Base-by-base conservation (phyloP, 2,329 filamentous ascomycete genomes). In the Sporothrix sp. region DNA sequence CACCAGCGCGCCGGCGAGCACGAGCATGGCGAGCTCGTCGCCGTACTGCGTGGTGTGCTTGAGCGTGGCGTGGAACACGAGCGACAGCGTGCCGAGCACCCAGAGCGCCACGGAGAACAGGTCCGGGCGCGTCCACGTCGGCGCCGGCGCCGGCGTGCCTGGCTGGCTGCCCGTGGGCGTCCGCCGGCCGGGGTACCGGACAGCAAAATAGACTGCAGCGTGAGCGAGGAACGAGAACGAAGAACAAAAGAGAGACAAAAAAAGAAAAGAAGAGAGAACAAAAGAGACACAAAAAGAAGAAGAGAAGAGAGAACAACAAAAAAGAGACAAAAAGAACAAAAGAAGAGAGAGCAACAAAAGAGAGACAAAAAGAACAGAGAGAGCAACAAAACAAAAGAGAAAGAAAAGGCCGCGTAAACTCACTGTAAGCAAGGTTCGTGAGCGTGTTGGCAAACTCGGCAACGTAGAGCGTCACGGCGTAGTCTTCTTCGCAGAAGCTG, bases 11-110 rank as follows among this genome's bases (percentile, higher is more conserved):
- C 71, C 74, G 20, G 69, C 70, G 4, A 79, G 68, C 11, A 75
- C 62, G 27, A 79, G 69, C 77, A 79, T 80, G 49, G 74, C 73
- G n/a, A 80, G 63, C 57, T 81, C 77, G 56, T 81, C 78, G 55
- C 68, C 70, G 52, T 71, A 71, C 55, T 74, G 66, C 6, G 69
- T 59, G 1, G 59, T 59, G 44, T 70, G 68, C 48, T 65, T 69
- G 16, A 74, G 63, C 7, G 68, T 67, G 28, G 69, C 70, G 56
- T 74, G 72, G 57, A 69, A 74, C 10, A 66, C 46, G 44, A 68
- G 66, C 1, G 71, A 75, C 23, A 62, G 62, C 37, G 71, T 45
- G 48, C 72, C 71, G 30, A 73, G 64, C 7, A 65, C 36, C 30
- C 72, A 55, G 27, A 72, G 65, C 5, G 67, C 64, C 21, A 66